phyloP scores from a whole-genome alignment of 108 stramenopile species.

The Phaeodactylum tricornutum region DNA sequence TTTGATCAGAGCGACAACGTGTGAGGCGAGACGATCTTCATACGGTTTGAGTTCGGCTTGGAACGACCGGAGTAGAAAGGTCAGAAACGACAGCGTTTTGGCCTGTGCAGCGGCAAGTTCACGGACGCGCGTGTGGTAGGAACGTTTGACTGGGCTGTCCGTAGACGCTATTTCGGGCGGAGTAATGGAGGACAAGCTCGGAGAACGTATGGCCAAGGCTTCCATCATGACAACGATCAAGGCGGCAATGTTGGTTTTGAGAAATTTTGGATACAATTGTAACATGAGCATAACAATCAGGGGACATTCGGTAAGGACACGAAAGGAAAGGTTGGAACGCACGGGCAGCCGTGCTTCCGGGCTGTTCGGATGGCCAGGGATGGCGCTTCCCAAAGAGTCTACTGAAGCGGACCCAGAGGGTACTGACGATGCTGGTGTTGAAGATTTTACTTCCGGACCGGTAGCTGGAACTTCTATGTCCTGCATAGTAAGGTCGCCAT shows the following conservation, averaged over 20 bases:
- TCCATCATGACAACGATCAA: conserved; percentile 87
- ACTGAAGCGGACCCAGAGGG: too few species aligned
- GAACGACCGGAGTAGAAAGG: conserved; percentile 76
- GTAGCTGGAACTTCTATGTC: too few species aligned
- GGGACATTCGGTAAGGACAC: conserved; percentile 86
- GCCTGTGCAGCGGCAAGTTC: conserved; percentile 79
- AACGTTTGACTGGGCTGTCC: conserved; percentile 16
- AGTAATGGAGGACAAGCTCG: conserved; percentile 3
- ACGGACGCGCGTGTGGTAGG: conserved; percentile 40
- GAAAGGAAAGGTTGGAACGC: conserved; percentile 55
- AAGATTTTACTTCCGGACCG: neutral
- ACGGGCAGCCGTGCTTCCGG: conserved; percentile 19
- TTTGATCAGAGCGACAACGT: conserved; percentile 70
- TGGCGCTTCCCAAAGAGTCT: too few species aligned
- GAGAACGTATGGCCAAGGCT: conserved; percentile 66
- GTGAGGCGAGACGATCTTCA: conserved; percentile 64
- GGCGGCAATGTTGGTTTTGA: conserved; percentile 66
- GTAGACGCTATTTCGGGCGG: neutral
- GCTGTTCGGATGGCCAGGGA: too few species aligned
- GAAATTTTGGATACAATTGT: conserved; percentile 81
- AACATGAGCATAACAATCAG: conserved; percentile 89
- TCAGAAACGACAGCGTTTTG: conserved; percentile 87
- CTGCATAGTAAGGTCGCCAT: too few species aligned
- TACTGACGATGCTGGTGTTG: conserved; percentile 1
- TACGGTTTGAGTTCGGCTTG: conserved; percentile 69